Base-by-base conservation (phyloP, 2,329 filamentous ascomycete species). In the Ophiognomonia clavigignenti-juglandacearum region DNA sequence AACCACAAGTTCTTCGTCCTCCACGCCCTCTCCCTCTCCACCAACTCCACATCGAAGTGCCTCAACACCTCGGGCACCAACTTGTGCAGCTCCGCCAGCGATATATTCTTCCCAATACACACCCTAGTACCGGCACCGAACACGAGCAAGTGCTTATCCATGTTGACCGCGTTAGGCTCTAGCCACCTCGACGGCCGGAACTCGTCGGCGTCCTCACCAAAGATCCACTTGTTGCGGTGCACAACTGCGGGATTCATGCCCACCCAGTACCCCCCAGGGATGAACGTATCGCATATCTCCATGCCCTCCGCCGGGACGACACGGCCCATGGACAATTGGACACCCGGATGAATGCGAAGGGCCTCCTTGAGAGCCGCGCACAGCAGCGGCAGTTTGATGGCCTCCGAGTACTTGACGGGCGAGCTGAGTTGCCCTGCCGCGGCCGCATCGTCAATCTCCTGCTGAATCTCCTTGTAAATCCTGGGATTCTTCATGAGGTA, bases 101-200 rank as follows among this genome's bases (percentile, higher is more conserved):
- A 53, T 29, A 55, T 55, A 31, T 54, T 53, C 48, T 56, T 55
- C 22, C 57, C 58, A 43, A 79, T 74, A 49, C 75, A 79, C 4
- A 73, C 75, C 51, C 74, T 59, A 6, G 72, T 69, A 0, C 75
- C 75, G 3, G 68, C 69, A 3, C 75, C 75, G 53, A 78, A 78
- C 44, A 74, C 67, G 36, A 57, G 27, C 44, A 57, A 50, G 39
- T 54, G 50, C 26, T 34, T 49, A 31, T 56, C 51, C 54, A 56
- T 53, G 34, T 41, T 37, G 27, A 38, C 40, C 27, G 44, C 45
- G 22, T 50, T 45, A 36, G 47, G 23, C 26, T 45, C 51, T 6
- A 56, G 47, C 51, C 51, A 54, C 11, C 51, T 50, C 27, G 36
- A 36, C 13, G 54, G 51, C 4, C 43, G 47, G 34, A 49, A 55